Evolutionary conservation across 257 asterid species (phyloP).

Genomic region (Penstemon davidsonii): DNA sequence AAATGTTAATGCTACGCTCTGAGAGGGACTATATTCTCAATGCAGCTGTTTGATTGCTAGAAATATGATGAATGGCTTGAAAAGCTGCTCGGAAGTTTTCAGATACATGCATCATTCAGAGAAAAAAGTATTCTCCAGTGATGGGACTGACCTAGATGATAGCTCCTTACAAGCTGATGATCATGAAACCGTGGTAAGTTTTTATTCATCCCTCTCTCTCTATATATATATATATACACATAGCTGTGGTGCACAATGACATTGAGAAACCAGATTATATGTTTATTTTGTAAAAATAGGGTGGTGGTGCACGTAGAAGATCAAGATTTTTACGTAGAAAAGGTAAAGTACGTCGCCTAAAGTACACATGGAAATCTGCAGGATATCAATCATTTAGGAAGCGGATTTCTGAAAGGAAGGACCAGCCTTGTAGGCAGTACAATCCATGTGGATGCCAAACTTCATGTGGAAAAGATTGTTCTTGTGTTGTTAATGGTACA

Average conservation of each 20-base stretch:
- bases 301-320: slow-evolving; percentile 74
- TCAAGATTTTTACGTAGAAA: slow-evolving; percentile 82
- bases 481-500: slow-evolving; percentile 82
- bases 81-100: slow-evolving; percentile 79
- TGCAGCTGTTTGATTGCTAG: slow-evolving; percentile 94
- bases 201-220: slow-evolving; percentile 6
- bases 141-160: slow-evolving; percentile 49
- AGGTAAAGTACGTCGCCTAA: slow-evolving; percentile 89
- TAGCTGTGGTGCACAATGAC: slow-evolving; percentile 15
- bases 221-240: slow-evolving; percentile 27
- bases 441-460: slow-evolving; percentile 91
- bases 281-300: slow-evolving; percentile 42
- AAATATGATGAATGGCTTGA: slow-evolving; percentile 82
- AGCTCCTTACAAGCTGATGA: slow-evolving; percentile 68
- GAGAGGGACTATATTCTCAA: slow-evolving; percentile 29
- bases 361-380: slow-evolving; percentile 88
- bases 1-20: slow-evolving; percentile 21
- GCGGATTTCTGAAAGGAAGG: slow-evolving; percentile 87
- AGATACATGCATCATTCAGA: slow-evolving; percentile 67
- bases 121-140: slow-evolving; percentile 51
- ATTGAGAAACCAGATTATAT: slow-evolving; percentile 20
- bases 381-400: slow-evolving; percentile 85
- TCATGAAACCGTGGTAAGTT: slow-evolving; percentile 58
- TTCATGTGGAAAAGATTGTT: slow-evolving; percentile 91
- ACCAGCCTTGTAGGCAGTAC: slow-evolving; percentile 86